These are phyloP conservation scores for Aspergillus sp. DNA, from an alignment of 2,329 filamentous ascomycete genomes.

Conservation along the genomic window DNA sequence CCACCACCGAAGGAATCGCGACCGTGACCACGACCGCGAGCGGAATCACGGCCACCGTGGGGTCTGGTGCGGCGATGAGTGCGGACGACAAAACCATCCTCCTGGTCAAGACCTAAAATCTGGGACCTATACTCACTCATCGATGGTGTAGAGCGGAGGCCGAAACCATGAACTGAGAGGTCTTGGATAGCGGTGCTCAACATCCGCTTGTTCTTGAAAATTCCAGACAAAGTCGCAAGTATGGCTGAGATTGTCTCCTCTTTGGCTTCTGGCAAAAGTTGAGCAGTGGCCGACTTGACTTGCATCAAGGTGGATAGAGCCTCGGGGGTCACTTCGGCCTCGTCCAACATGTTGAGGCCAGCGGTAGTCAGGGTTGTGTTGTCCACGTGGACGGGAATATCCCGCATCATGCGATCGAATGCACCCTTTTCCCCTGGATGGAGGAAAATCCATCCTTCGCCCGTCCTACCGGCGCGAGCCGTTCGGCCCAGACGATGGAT, in stretches of 20 bases:
- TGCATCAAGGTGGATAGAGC: constrained; percentile 26
- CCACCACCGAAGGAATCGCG: background rate
- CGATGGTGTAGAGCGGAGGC: background rate
- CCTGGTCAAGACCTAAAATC: background rate
- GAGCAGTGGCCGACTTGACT: constrained; percentile 45
- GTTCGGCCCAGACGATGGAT: constrained; percentile 78
- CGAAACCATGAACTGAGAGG: constrained; percentile 42
- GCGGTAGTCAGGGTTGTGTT: constrained; percentile 20
- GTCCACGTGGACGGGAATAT: constrained; percentile 14
- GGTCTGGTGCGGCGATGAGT: background rate
- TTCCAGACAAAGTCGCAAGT: constrained; percentile 20
- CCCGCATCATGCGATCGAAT: constrained; percentile 36
- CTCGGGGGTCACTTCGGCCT: constrained; percentile 5
- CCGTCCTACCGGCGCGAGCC: constrained; percentile 64
- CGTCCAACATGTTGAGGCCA: constrained; percentile 4
- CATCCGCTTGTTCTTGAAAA: constrained; percentile 34
- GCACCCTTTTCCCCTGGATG: constrained; percentile 50
- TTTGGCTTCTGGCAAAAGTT: constrained; percentile 27
- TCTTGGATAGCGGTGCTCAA: constrained; percentile 48
- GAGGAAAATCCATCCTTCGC: constrained; percentile 62
- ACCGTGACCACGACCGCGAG: background rate
- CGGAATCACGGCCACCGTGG: background rate
- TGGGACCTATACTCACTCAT: background rate
- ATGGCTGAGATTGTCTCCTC: constrained; percentile 30
- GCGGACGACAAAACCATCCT: background rate